Percentiles rank a stretch among this genome's conserved stretches.
phyloP scores from a whole-genome alignment of 2,329 filamentous ascomycete species.

The Fusarium sp. region DNA sequence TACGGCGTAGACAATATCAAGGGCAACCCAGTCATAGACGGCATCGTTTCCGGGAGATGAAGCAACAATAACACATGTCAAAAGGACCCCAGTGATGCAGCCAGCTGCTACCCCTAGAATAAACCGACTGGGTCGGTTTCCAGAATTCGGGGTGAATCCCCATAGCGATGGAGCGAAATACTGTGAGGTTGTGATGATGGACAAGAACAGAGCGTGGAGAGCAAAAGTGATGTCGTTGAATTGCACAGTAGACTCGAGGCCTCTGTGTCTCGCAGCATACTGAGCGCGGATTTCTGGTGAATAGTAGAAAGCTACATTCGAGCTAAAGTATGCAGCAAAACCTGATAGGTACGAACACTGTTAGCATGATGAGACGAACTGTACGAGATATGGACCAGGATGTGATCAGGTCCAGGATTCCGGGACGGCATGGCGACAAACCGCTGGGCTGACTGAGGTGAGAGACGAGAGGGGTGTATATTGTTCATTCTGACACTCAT shows the following conservation, averaged over 20 bases:
- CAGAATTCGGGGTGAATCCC: constrained; percentile 74
- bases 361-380: constrained; percentile 20
- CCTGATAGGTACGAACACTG: constrained; percentile 54
- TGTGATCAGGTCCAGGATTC: constrained; percentile 23
- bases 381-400: neutral
- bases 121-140: constrained; percentile 66
- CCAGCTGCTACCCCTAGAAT: constrained; percentile 78
- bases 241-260: constrained; percentile 83
- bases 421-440: constrained; percentile 10
- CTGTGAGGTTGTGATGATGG: constrained; percentile 79
- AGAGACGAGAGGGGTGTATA: constrained; percentile 13
- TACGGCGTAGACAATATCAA: constrained; percentile 74
- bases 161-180: constrained; percentile 77
- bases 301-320: constrained; percentile 80
- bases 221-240: constrained; percentile 94
- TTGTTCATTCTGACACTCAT: constrained; percentile 27
- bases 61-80: constrained; percentile 60
- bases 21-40: constrained; percentile 65
- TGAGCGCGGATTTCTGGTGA: constrained; percentile 80
- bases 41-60: constrained; percentile 51
- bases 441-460: constrained; percentile 5
- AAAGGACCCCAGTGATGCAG: constrained; percentile 69
- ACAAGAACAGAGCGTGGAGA: constrained; percentile 79
- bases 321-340: constrained; percentile 80
- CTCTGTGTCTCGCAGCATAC: constrained; percentile 82